Percentiles rank a stretch among this genome's conserved stretches.
These are phyloP conservation scores for Fusarium nurragi DNA, from an alignment of 2,329 filamentous ascomycete genomes.

Conservation along the genomic window DNA sequence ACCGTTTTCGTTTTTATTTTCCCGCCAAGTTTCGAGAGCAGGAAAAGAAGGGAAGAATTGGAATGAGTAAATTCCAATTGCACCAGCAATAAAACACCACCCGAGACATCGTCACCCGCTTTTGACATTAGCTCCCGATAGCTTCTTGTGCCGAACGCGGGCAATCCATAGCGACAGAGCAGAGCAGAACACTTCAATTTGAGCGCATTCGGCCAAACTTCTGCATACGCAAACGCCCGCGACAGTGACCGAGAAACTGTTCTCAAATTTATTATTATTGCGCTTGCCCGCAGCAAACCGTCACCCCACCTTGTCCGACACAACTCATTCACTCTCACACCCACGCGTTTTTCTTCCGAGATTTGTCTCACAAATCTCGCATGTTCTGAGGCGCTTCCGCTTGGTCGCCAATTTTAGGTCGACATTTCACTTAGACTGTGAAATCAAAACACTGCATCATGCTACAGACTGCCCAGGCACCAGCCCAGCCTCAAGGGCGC, in stretches of 20 bases:
- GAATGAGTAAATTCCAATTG: constrained; percentile 7
- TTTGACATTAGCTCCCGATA: constrained; percentile 4
- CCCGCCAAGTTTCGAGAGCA: not conserved
- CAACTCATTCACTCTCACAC: constrained; percentile 1
- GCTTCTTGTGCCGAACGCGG: constrained; percentile 17
- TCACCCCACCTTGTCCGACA: constrained; percentile 21
- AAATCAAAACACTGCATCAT: constrained; percentile 18
- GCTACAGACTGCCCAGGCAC: constrained; percentile 25
- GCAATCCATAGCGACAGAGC: not conserved
- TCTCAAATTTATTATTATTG: constrained; percentile 7
- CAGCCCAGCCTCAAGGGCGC: constrained; percentile 30
- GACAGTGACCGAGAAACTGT: not conserved
- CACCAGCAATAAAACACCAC: constrained; percentile 15
- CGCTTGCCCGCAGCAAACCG: constrained; percentile 36
- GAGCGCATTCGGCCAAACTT: constrained; percentile 16
- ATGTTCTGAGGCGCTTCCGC: constrained; percentile 19
- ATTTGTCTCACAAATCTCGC: constrained; percentile 18
- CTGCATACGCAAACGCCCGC: constrained; percentile 16
- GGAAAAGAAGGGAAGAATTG: constrained; percentile 31
- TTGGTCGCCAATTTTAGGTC: constrained; percentile 18
- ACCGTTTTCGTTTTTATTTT: not conserved
- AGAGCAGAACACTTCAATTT: not conserved
- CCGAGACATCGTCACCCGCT: constrained; percentile 18
- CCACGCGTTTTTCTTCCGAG: constrained; percentile 18
- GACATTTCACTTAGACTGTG: constrained; percentile 21